phyloP scores from a whole-genome alignment of 2,329 filamentous ascomycete species.

The Colletotrichum spinosum region DNA sequence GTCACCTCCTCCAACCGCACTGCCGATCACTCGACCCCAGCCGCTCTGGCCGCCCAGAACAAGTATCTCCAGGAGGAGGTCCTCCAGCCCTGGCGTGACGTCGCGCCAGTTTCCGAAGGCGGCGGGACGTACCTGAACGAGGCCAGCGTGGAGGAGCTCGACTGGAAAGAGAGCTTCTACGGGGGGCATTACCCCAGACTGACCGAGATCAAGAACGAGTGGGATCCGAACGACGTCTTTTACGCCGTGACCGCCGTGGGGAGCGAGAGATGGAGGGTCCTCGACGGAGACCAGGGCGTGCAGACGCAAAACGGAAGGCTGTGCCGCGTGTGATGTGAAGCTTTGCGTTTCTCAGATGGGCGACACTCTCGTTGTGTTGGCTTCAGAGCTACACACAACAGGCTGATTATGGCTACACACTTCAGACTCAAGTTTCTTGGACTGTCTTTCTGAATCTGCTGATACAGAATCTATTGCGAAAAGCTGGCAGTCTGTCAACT shows the following conservation, averaged over 20 bases:
- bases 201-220: constrained; percentile 43
- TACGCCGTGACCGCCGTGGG: constrained; percentile 44
- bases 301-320: constrained; percentile 1
- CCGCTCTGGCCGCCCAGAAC: neutral
- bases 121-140: constrained; percentile 46
- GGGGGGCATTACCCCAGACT: constrained; percentile 44
- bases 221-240: constrained; percentile 45
- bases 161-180: constrained; percentile 45
- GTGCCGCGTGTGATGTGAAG: neutral
- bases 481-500: too few species aligned
- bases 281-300: constrained; percentile 2
- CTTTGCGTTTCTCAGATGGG: too few species aligned
- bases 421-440: too few species aligned
- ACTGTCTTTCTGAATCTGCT: too few species aligned
- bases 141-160: constrained; percentile 44
- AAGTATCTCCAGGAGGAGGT: neutral
- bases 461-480: too few species aligned
- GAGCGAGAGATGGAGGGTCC: constrained; percentile 41
- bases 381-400: too few species aligned
- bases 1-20: neutral
- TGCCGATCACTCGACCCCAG: neutral
- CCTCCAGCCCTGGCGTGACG: neutral
- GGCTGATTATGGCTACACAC: too few species aligned
- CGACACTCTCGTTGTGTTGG: too few species aligned
- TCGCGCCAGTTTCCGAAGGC: constrained; percentile 7